Evolutionary conservation across 352 stramenopile genomes (phyloP), one percentile per base, ranked within the genome.

Genomic region (Phytophthora pinifolia): DNA sequence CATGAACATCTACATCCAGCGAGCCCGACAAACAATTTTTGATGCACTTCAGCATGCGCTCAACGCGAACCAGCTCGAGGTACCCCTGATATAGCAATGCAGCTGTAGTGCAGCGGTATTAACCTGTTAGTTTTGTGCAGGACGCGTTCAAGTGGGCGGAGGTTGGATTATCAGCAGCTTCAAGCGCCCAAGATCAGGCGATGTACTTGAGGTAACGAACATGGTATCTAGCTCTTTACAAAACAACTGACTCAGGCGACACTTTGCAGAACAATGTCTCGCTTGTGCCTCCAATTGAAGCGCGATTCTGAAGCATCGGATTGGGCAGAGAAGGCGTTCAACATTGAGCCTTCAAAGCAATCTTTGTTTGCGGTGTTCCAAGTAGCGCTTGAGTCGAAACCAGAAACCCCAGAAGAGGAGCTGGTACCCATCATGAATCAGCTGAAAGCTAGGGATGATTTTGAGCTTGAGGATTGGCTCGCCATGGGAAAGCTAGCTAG

Each of bases 301-400:
- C 59, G 49, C 6, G 15, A 41, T 30, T 39, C 53, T 25, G 63
- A 72, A 43, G 79, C 75, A 22, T 38, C 53, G 4, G 52, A 67
- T 6, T 87, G 61, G 70, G 78, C 79, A 9, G 32, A 75, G 27
- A 65, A 84, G 51, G 83, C 83, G 34, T 56, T 74, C 34, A 32
- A 30, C n/a, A 37, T 42, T n/a, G 77, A 90, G 22, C 42, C 59
- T 29, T 83, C 76, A 1, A 89, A 88, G 37, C 70, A 77, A 45
- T 92, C 78, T 7, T 33, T 89, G 0, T 79, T 86, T 47, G 57
- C 53, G n/a, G 15, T 83, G 20, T 83, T 92, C 38, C 72, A 80
- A 58, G 73, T 53, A 29, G 57, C 49, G 27, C 44, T 92, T 12
- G 34, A 59, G 36, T 42, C 38, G 29, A 59, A 67, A 8, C 14